Base-by-base conservation (phyloP, 345 rosid genomes). In the Aquilaria yunnanensis region DNA sequence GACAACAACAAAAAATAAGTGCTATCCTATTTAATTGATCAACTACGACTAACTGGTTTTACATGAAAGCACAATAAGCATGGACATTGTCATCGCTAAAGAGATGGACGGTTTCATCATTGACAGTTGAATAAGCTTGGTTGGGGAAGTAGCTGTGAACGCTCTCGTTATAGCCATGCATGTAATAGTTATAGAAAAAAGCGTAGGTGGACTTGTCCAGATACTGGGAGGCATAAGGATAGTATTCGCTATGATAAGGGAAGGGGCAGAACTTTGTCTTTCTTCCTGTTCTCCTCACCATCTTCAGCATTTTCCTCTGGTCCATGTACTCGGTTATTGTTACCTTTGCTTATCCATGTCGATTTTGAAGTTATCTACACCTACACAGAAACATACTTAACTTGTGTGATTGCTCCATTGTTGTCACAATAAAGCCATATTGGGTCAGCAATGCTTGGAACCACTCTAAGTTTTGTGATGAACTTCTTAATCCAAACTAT, bases 31-130 rank as follows among this genome's bases (percentile, higher is more conserved):
- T 16, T 16, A 16, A 16, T 16, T 16, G 23, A 16, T 16, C 23
- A 16, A 16, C 23, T 16, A 16, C 23, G 23, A 16, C 23, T 13
- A 16, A 16, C 23, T 16, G 23, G 23, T 16, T 16, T 78, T 69
- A 80, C 93, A 82, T 77, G 10, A 81, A 48, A 51, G 5, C 72
- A 58, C 88, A 67, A 60, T 54, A 88, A 7, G 96, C 88, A 63
- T 89, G 85, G 33, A 78, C 98, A 50, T 89, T 92, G 61, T 92
- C 98, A 56, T 92, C 96, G 14, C 92, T 89, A 69, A 92, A 92
- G 51, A 89, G 81, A 70, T 79, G 87, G 61, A 87, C 83, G 3
- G 87, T 78, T 5, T 87, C 57, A 61, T 92, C 96, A 41, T 71
- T 72, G 6, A 85, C 69, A 0, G 87, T 84, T 34, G 60, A 54